Base-by-base conservation (phyloP, 2,329 filamentous ascomycete species). In the Tetracladium maxilliforme region DNA sequence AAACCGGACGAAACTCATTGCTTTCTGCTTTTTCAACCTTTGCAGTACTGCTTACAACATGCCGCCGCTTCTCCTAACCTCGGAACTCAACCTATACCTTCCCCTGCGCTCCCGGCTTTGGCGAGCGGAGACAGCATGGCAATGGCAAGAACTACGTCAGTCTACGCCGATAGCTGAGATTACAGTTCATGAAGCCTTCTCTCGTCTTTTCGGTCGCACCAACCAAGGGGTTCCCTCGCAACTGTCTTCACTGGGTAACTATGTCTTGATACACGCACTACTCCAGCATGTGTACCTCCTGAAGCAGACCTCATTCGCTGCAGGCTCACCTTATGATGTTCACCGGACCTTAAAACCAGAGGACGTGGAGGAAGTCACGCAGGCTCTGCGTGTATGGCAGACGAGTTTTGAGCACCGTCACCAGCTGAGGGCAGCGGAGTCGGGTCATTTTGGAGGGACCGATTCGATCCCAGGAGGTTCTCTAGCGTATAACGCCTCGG, bases 231-330 rank as follows among this genome's bases (percentile, higher is more conserved):
- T 51, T 63, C 1, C 58, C 59, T 2, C 47, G 1, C 57, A 60
- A 22, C 52, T 69, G 28, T 69, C 66, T 0, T 68, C 70, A 0
- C 47, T 78, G 6, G 76, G 74, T 1, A 76, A 76, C 37, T 80
- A 82, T 34, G 64, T 79, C 6, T 54, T 83, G 17, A 74, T 82
- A 4, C 74, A 81, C 38, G 74, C 73, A 4, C 44, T 83, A 14
- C 62, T 81, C 8, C 76, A 82, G 37, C 73, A 80, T 32, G 72
- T 82, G 10, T 81, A 74, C 42, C 55, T 80, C 19, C 45, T 78
- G 13, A 75, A 76, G 36, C 68, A 76, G 14, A 24, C 28, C 10
- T 16, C 23, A n/a, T n/a, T n/a, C n/a, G n/a, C n/a, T n/a, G n/a
- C n/a, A n/a, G n/a, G n/a, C n/a, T n/a, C n/a, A n/a, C n/a, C n/a